phyloP scores from a whole-genome alignment of 2,329 filamentous ascomycete species.

The Colletotrichum sojae region DNA sequence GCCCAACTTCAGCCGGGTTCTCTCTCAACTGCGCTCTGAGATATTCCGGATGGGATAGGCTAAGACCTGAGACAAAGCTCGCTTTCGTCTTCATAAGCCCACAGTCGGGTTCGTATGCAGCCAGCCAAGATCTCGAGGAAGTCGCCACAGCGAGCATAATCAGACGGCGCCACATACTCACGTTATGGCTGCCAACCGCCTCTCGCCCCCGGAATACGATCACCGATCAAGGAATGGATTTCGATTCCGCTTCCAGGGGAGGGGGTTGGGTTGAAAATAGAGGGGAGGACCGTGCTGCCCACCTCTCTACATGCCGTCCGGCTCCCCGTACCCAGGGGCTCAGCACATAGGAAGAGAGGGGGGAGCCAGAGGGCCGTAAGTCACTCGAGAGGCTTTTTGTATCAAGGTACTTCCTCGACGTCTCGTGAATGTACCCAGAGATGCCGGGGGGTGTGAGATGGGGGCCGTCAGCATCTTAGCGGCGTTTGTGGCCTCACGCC shows the following conservation, averaged over 20 bases:
- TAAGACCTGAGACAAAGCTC: too few relatives aligned
- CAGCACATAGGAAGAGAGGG: neutral
- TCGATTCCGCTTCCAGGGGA: neutral
- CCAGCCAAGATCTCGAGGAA: neutral
- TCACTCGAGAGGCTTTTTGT: neutral
- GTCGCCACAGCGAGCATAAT: neutral
- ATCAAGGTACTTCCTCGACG: conserved; percentile 4
- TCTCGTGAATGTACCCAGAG: neutral
- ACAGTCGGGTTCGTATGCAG: neutral
- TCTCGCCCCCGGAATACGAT: conserved; percentile 1
- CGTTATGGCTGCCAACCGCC: neutral
- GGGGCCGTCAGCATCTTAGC: conserved; percentile 16
- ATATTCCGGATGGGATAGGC: too few relatives aligned
- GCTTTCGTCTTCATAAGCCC: too few relatives aligned
- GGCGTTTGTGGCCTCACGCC: conserved; percentile 16
- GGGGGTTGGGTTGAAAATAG: conserved; percentile 12
- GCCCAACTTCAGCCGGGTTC: neutral
- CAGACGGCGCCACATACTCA: neutral
- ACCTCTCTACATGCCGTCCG: neutral
- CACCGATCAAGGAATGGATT: conserved; percentile 9
- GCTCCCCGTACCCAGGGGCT: conserved; percentile 33
- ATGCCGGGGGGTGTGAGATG: neutral
- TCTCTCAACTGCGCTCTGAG: neutral
- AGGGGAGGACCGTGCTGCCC: conserved; percentile 3
- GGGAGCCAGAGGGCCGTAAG: neutral